Base-by-base conservation (phyloP, 805 yeast genomes). In the Saturnispora hagleri region DNA sequence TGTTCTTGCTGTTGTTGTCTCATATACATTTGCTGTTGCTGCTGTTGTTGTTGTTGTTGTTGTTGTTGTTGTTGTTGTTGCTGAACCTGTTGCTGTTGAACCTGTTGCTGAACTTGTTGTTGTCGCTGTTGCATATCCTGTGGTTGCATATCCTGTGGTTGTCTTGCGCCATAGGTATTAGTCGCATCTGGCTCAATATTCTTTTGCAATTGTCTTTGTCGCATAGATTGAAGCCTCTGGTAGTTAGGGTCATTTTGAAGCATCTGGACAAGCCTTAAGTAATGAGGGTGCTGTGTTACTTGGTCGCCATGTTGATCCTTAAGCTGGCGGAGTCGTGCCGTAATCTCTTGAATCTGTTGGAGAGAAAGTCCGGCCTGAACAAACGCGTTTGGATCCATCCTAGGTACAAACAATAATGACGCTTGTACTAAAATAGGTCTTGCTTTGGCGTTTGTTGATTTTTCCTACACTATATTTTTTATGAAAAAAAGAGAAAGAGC, bases 201-300 rank as follows among this genome's bases (percentile, higher is more conserved):
- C 31, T 41, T 22, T 41, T 41, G 44, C 13, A 41, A 22, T 31
- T 45, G 47, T 18, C 47, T 45, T 22, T 45, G 47, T 31, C 47
- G 47, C 47, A 45, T 18, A 13, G 33, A 20, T 18, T 41, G 44
- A 10, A 45, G 47, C 20, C 38, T 31, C 31, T 49, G 51, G 17
- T 49, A 49, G 22, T 35, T 49, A n/a, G 51, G 51, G 47, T 49
- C 51, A 24, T 43, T 49, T 46, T 49, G 51, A 15, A 49, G 43
- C 24, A 49, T 22, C 33, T 49, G 47, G 4, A 49, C 34, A 46
- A 49, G 38, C 15, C 47, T 40, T 28, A 31, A 6, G 43, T 43
- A 49, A 24, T 49, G 51, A 10, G 51, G 51, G 20, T 41, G 38
- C 36, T 49, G 51, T 7, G 47, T 35, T 8, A 28, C 51, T 41